Base-by-base conservation (phyloP, 2,329 filamentous ascomycete species). In the Fusarium sacchari region DNA sequence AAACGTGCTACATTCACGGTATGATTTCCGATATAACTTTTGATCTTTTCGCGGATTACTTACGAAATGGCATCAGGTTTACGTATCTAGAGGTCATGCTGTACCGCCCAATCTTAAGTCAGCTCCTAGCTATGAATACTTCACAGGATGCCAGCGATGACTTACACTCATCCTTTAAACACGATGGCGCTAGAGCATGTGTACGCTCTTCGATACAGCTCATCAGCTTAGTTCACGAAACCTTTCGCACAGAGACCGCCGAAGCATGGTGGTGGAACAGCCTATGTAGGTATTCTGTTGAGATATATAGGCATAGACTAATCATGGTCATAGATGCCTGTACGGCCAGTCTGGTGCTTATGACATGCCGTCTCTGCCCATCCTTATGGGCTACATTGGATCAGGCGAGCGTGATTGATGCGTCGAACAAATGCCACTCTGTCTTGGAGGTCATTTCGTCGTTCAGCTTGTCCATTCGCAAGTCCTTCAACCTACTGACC, bases 231-330 rank as follows among this genome's bases (percentile, higher is more conserved):
- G 56, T 59, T n/a, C 24, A 59, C 20, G 32, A 49, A 5, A 59
- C 56, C 14, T 34, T 59, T 24, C 56, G 32, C 10, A 59, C 56
- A 7, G 56, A 39, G 6, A 47, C 24, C 1, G 24, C 56, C 4
- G 56, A 59, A 6, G 30, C 42, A 28, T 59, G 56, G 56, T 59
- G 56, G 56, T 59, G 56, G 42, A 59, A 59, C 20, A 59, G 56
- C 13, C 5, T 59, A 49, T 59, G 56, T 59, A 18, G 3, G 22
- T 44, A 24, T 26, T 6, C 17, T 18, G 6, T 4, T 15, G 0
- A 7, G 12, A 15, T 4, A 10, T 24, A 3, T 1, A 22, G 10
- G 17, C 3, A 34, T 34, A 4, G 1, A 5, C 13, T 57, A 44
- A 57, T 20, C 17, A 20, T 3, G 11, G 3, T 11, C 20, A 1